phyloP scores from a whole-genome alignment of 2,329 filamentous ascomycete genomes.

The Cercospora berteroae region DNA sequence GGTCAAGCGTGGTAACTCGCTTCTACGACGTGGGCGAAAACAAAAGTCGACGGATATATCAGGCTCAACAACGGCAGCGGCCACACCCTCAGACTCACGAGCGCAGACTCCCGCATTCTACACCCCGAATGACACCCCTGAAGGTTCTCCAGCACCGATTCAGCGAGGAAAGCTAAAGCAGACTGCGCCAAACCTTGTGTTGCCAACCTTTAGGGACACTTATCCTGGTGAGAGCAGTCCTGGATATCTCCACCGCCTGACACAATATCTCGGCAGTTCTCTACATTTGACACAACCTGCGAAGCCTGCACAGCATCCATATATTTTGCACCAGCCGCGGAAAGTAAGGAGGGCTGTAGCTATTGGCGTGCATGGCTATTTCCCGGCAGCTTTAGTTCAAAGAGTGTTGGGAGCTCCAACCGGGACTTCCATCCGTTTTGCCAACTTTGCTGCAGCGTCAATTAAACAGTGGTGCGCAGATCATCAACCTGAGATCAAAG shows the following conservation, averaged over 20 bases:
- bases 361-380: slow-evolving; percentile 92
- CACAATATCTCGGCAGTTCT: slow-evolving; percentile 40
- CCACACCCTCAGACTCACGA: slow-evolving; percentile 26
- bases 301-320: slow-evolving; percentile 64
- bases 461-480: slow-evolving; percentile 78
- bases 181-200: slow-evolving; percentile 59
- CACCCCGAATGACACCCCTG: slow-evolving; percentile 31
- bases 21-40: slow-evolving; percentile 29
- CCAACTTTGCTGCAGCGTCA: slow-evolving; percentile 77
- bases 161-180: slow-evolving; percentile 31
- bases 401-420: slow-evolving; percentile 91
- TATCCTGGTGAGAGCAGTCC: slow-evolving; percentile 54
- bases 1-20: slow-evolving; percentile 25
- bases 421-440: slow-evolving; percentile 90
- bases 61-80: slow-evolving; percentile 25
- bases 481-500: slow-evolving; percentile 59
- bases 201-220: slow-evolving; percentile 68
- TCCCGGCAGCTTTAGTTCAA: slow-evolving; percentile 82
- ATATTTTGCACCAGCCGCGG: slow-evolving; percentile 62
- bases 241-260: slow-evolving; percentile 44
- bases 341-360: slow-evolving; percentile 82
- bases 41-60: slow-evolving; percentile 26
- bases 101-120: slow-evolving; percentile 24
- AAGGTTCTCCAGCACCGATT: slow-evolving; percentile 28
- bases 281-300: slow-evolving; percentile 43